Evolutionary conservation across 2,329 filamentous ascomycete genomes (phyloP), one percentile per base, ranked within the genome.

Genomic region (Ophiostoma ulmi): DNA sequence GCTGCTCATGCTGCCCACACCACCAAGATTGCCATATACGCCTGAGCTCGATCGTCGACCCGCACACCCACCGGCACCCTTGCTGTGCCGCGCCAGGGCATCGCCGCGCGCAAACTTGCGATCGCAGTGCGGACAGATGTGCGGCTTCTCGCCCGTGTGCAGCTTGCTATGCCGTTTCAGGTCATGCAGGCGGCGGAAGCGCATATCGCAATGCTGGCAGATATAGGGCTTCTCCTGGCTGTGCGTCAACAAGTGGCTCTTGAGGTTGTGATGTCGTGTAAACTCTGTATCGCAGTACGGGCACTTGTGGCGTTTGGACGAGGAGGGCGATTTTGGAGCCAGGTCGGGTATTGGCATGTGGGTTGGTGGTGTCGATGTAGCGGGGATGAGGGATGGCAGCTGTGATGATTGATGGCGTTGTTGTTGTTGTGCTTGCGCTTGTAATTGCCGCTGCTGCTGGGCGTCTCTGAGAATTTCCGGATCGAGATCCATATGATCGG

Each of bases 191-290:
- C 95, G 89, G 70, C 95, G 88, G 80, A 99, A 99, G 69, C 94
- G 89, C 79, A 95, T 92, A 75, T 94, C 88, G 79, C 95, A 99
- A n/a, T 92, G 93, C 73, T 92, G 90, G n/a, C 95, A 99, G 38
- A 95, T 88, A 77, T 95, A 99, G 0, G 95, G 95, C 80, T 99
- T 99, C 80, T 99, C 95, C 83, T 99, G 94, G 77, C 94, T 97
- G 80, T 98, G 95, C 0, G 95, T 98, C 78, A 99, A 87, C 71
- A 99, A 86, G 81, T 99, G 95, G 75, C 93, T 97, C 82, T 98
- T 99, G 38, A 98, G 86, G 77, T 99, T 98, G 79, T 98, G 95
- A 78, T 98, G 95, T 64, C 95, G 88, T 38, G 95, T 99, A 76
- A 99, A 99, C 77, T 97, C 95, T 5, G 95, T 97, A 55, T 93